Base-by-base conservation (phyloP, 768 basidiomycete genomes). In the Hericium rajendrae region DNA sequence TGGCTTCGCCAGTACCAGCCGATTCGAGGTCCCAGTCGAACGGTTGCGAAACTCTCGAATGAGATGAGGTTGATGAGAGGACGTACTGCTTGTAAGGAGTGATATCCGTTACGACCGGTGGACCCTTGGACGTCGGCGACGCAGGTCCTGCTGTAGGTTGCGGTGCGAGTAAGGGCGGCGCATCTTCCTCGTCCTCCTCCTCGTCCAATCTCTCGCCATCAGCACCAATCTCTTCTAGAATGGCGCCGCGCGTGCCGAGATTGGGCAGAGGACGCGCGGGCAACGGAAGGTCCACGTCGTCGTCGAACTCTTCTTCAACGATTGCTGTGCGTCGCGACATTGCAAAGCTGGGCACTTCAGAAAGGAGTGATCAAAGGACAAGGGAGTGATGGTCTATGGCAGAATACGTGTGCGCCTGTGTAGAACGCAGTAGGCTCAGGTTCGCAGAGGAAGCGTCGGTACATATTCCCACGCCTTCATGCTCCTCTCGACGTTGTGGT, bases 251-350 rank as follows among this genome's bases (percentile, higher is more conserved):
- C 1, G 78, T 58, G 57, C 87, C 86, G 5, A 82, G 79, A 62
- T 84, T 81, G 8, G 84, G 84, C 0, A 94, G 73, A 0, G 84
- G 74, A 13, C 75, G 77, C 37, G 74, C 74, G 3, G 92, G 92
- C 20, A 94, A 76, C 0, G 91, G 89, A 15, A 94, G 80, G 68
- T 95, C 93, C 12, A 90, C 91, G 66, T 95, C 93, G 74, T 97
- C 94, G 80, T 95, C 91, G 66, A 94, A 95, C 66, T 91, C 91
- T 59, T 81, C 83, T 59, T 81, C 83, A 66, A 85, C 77, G 60
- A 84, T 76, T 60, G 82, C 83, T 66, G 82, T 73, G 69, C 83
- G 77, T 63, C 85, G 85, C 61, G 85, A 82, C 88, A 90, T 90
- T 57, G 58, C 64, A 18, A 37, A 41, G n/a, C n/a, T 32, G 38